Base-by-base conservation (phyloP, 2,329 filamentous ascomycete genomes). In the Colletotrichum spaethianum region DNA sequence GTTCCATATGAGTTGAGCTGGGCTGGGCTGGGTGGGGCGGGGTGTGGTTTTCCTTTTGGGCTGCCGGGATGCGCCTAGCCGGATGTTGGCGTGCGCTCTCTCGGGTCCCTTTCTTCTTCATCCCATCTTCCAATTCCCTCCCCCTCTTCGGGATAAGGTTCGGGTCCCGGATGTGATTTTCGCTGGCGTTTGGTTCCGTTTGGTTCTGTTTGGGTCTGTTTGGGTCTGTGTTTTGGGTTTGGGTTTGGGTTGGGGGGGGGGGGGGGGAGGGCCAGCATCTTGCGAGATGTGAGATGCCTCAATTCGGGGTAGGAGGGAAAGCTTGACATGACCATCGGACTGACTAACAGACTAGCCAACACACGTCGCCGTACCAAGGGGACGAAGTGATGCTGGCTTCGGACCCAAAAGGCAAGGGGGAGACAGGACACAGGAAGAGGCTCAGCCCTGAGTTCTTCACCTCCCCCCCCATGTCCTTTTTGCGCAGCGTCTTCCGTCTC, bases 391-490 rank as follows among this genome's bases (percentile, higher is more conserved):
- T 26, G 23, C 26, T 40, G 55, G n/a, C 55, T 40, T 40, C 33
- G 14, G n/a, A 40, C 28, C 26, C 33, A 20, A 57, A 4, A 57
- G 33, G n/a, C 55, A 36, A 57, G 20, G 33, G 20, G 12, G 33
- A 16, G 16, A 50, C 20, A 20, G 36, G 33, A 23, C 12, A 48
- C n/a, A 36, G 6, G 31, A n/a, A 36, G 42, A 48, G 59, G 28
- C 59, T 50, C 59, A 33, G 42, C 57, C 57, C 57, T 46, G 56
- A 14, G 53, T n/a, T n/a, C n/a, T n/a, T n/a, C n/a, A n/a, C n/a
- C n/a, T n/a, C n/a, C n/a, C 33, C n/a, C 28, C 18, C 20, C 26
- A n/a, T 36, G 52, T 36, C 52, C 31, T 57, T 9, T 12, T 23
- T 59, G 56, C 38, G 23, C 57, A 48, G 26, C 28, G 9, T 26